These are phyloP conservation scores for Pyricularia grisea DNA, from an alignment of 2,329 filamentous ascomycete species.

Conservation along the genomic window DNA sequence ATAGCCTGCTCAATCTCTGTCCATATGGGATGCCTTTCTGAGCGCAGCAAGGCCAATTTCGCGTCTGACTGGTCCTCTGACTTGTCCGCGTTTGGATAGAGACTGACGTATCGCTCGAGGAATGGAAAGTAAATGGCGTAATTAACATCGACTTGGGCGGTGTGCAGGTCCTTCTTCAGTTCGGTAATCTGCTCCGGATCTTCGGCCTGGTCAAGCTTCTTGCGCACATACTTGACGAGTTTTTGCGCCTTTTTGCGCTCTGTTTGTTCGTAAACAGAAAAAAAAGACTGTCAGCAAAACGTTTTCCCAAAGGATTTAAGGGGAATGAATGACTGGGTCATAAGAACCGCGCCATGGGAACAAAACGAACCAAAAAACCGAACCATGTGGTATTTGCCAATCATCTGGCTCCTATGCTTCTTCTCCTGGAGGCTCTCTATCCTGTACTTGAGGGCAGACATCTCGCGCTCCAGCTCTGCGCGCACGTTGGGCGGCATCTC, in stretches of 20 bases:
- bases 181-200: constrained; percentile 40
- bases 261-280: constrained; percentile 17
- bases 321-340: background rate
- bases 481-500: constrained; percentile 56
- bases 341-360: background rate
- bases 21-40: constrained; percentile 56
- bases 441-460: constrained; percentile 57
- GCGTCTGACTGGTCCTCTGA: constrained; percentile 27
- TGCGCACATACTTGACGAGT: constrained; percentile 54
- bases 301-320: background rate
- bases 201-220: constrained; percentile 41
- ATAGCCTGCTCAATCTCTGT: constrained; percentile 54
- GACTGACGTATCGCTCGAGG: constrained; percentile 58
- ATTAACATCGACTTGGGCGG: constrained; percentile 63
- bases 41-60: constrained; percentile 30
- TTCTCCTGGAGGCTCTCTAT: constrained; percentile 49
- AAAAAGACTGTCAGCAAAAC: background rate
- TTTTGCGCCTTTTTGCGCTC: constrained; percentile 66
- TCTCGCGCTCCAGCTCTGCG: constrained; percentile 62
- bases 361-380: constrained; percentile 63
- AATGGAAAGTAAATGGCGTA: constrained; percentile 68
- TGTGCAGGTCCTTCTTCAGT: constrained; percentile 51
- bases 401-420: constrained; percentile 59
- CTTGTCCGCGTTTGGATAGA: constrained; percentile 36
- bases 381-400: constrained; percentile 73